A percentile compares a stretch with the other conserved stretches of the same genome.
Evolutionary conservation across 2,329 filamentous ascomycete species (phyloP).

Genomic region (Neonectria sp.): DNA sequence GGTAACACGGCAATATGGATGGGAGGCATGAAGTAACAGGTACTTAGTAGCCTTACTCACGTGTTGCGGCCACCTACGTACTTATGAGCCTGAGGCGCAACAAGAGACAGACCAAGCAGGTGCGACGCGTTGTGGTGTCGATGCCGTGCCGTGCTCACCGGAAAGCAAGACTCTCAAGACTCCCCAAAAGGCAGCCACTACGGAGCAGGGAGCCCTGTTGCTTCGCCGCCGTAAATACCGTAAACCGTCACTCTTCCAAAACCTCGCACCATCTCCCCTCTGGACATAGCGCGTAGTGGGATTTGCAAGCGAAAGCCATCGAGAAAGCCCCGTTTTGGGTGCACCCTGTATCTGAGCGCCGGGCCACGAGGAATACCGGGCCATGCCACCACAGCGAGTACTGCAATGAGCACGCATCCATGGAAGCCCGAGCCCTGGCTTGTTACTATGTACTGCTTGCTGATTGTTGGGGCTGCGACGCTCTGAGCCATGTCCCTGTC

Average conservation of each 20-base stretch:
- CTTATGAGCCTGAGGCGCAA: neutral
- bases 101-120: slow-evolving; percentile 9
- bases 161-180: slow-evolving; percentile 21
- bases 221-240: slow-evolving; percentile 13
- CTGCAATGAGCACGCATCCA: neutral
- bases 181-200: slow-evolving; percentile 13
- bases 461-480: neutral
- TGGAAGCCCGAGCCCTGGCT: neutral
- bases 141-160: slow-evolving; percentile 16
- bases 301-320: slow-evolving; percentile 19
- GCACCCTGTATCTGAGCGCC: slow-evolving; percentile 30
- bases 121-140: slow-evolving; percentile 10
- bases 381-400: slow-evolving; percentile 14
- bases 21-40: neutral
- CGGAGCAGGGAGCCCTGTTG: slow-evolving; percentile 19
- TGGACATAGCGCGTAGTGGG: slow-evolving; percentile 18
- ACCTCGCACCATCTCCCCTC: slow-evolving; percentile 24
- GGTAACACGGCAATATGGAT: neutral
- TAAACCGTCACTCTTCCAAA: slow-evolving; percentile 21
- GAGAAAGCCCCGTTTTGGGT: slow-evolving; percentile 11
- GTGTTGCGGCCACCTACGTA: neutral
- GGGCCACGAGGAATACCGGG: slow-evolving; percentile 41
- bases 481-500: slow-evolving; percentile 29
- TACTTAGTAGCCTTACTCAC: neutral
- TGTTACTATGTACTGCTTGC: neutral